Conservation (phyloP, 352 stramenopile genomes). For the Globisporangium lucens region DNA sequence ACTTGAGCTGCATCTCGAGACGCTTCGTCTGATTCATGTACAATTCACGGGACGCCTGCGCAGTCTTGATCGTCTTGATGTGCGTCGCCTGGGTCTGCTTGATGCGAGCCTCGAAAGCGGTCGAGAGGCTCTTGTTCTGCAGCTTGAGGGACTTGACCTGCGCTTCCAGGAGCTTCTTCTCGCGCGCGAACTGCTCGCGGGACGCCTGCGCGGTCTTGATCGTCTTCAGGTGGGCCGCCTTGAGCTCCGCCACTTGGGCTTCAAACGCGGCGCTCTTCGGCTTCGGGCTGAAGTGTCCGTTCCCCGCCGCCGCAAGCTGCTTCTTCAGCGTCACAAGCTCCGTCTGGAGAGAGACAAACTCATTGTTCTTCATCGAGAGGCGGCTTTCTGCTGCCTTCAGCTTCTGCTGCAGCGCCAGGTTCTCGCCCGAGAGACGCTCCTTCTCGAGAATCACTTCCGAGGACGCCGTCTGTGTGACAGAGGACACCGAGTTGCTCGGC, state of each 20-base stretch:
- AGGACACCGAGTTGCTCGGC: conserved; percentile 10
- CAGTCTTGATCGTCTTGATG: conserved; percentile 9
- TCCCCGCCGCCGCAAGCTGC: conserved; percentile 33
- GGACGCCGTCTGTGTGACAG: conserved; percentile 14
- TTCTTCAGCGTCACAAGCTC: conserved; percentile 26
- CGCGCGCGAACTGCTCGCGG: background rate
- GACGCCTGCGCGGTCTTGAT: conserved; percentile 4
- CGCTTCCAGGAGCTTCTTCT: background rate
- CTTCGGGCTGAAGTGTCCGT: conserved; percentile 22
- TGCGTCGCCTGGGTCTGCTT: background rate
- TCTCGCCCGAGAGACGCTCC: conserved; percentile 36
- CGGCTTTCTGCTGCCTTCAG: conserved; percentile 24
- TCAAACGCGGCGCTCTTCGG: conserved; percentile 26
- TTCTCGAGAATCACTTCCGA: conserved; percentile 39
- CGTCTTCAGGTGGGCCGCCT: conserved; percentile 14
- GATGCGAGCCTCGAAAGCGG: background rate
- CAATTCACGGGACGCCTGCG: background rate
- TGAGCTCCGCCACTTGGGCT: conserved; percentile 19
- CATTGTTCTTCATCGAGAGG: conserved; percentile 31
- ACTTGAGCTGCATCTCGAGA: conserved; percentile 4
- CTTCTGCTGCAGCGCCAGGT: conserved; percentile 33
- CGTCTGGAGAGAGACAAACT: conserved; percentile 19
- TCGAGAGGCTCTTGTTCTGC: background rate
- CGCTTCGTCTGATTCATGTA: conserved; percentile 4
- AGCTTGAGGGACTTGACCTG: background rate